A percentile compares a stretch with the other conserved stretches of the same genome.
Evolutionary conservation across 305 asterid genomes (phyloP).

Genomic region (Fraxinus xanthoxyloides): DNA sequence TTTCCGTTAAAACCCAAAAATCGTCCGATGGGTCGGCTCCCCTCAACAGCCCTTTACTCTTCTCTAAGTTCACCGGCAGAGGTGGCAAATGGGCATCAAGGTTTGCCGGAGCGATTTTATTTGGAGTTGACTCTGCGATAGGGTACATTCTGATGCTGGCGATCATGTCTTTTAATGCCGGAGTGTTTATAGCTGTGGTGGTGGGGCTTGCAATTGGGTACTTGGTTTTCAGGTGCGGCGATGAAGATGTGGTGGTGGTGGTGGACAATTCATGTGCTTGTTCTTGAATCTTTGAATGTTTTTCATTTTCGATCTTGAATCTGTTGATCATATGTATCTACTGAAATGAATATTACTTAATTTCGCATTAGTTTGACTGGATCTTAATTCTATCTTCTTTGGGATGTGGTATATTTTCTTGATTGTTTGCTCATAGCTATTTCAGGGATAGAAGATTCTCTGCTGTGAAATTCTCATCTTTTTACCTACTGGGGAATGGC

Average conservation of each 20-base stretch:
- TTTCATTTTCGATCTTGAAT: neutral
- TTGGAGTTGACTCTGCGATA: constrained; percentile 75
- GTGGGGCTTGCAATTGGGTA: constrained; percentile 73
- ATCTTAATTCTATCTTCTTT: neutral
- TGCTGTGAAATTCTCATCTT: neutral
- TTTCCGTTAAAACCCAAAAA: constrained; percentile 20
- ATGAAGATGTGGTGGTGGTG: constrained; percentile 34
- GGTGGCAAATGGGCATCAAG: constrained; percentile 29
- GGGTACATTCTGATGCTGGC: constrained; percentile 91
- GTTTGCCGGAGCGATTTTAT: constrained; percentile 48
- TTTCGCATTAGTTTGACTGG: neutral
- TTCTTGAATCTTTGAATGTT: constrained; percentile 37
- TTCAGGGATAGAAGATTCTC: neutral
- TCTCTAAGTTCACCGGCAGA: constrained; percentile 22
- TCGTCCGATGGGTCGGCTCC: neutral
- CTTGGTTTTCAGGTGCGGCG: constrained; percentile 64
- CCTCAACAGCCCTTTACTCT: constrained; percentile 45
- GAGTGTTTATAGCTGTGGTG: constrained; percentile 73
- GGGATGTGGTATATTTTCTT: neutral
- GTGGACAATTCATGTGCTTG: constrained; percentile 82
- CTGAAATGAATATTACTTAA: neutral
- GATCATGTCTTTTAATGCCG: constrained; percentile 88
- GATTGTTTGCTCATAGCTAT: neutral
- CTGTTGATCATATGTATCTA: neutral
- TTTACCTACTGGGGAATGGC: neutral